Conservation (phyloP, 2,329 filamentous ascomycete species). For the Aspergillus flavus region DNA sequence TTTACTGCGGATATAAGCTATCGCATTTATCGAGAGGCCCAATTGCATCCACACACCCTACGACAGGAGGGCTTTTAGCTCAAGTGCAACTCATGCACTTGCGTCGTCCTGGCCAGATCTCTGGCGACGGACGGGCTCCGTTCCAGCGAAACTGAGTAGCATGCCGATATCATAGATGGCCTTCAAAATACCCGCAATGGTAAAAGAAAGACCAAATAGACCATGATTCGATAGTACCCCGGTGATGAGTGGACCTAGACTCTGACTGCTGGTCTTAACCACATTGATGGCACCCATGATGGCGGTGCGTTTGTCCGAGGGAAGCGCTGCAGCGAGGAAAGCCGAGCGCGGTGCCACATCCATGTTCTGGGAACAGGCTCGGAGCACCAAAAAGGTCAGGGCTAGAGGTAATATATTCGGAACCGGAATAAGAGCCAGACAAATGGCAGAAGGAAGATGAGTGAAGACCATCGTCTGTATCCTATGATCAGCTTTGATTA, state of each 20-base stretch:
- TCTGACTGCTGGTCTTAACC: constrained; percentile 66
- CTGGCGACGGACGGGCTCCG: constrained; percentile 18
- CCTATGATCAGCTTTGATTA: constrained; percentile 2
- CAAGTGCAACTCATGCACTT: not conserved
- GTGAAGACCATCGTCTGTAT: constrained; percentile 74
- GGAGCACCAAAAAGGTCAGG: constrained; percentile 62
- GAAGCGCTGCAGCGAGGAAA: constrained; percentile 67
- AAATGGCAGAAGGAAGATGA: constrained; percentile 69
- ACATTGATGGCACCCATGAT: constrained; percentile 72
- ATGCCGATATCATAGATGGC: constrained; percentile 62
- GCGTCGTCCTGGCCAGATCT: not conserved
- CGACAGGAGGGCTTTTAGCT: not conserved
- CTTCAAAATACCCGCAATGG: constrained; percentile 65
- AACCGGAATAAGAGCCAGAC: constrained; percentile 64
- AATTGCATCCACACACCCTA: not conserved
- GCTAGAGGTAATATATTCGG: constrained; percentile 57
- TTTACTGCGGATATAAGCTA: not conserved
- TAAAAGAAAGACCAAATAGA: constrained; percentile 65
- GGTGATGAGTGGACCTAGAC: constrained; percentile 64
- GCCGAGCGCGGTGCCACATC: constrained; percentile 70
- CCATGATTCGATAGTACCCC: constrained; percentile 61
- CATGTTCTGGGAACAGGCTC: constrained; percentile 68
- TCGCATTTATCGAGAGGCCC: not conserved
- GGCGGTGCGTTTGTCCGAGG: constrained; percentile 67
- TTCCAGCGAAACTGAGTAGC: constrained; percentile 52